These are phyloP conservation scores for Lachancea nothofagi DNA, from an alignment of 805 yeast genomes.

Conservation along the genomic window DNA sequence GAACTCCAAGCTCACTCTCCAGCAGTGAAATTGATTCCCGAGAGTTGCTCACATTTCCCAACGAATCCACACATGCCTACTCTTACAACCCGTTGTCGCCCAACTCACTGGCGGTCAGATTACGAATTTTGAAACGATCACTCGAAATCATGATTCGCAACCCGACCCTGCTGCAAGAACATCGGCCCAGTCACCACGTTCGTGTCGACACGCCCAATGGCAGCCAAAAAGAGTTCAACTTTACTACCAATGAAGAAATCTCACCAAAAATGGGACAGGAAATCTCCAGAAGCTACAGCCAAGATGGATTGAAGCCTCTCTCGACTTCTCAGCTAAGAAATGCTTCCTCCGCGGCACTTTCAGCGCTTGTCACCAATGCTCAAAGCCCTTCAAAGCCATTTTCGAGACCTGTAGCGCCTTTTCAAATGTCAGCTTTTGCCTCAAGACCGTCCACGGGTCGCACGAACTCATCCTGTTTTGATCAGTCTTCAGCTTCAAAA, in stretches of 20 bases:
- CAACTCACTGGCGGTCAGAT: conserved; percentile 67
- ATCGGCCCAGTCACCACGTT: conserved; percentile 7
- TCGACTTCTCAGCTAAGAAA: conserved; percentile 21
- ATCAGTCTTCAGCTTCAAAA: not conserved
- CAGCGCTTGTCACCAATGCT: conserved; percentile 30
- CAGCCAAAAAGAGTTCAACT: conserved; percentile 6
- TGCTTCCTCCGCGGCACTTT: conserved; percentile 38
- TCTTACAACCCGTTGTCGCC: conserved; percentile 81
- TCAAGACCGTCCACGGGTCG: not conserved
- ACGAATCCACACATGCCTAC: conserved; percentile 77
- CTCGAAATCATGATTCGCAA: conserved; percentile 65
- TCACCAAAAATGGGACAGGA: not conserved
- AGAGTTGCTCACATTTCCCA: conserved; percentile 60
- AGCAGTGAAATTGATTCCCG: conserved; percentile 28
- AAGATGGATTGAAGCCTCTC: conserved; percentile 20
- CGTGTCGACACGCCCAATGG: conserved; percentile 8
- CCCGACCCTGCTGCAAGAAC: conserved; percentile 37
- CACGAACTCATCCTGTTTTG: not conserved
- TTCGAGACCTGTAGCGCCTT: conserved; percentile 2
- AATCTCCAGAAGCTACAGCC: conserved; percentile 6
- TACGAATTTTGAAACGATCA: conserved; percentile 70
- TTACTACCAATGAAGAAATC: not conserved
- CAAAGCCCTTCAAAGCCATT: conserved; percentile 1
- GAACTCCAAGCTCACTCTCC: conserved; percentile 2
- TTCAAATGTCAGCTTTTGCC: not conserved